Evolutionary conservation across 1,139 yeast species (phyloP).

Genomic region (Blastobotrys arbuscula): DNA sequence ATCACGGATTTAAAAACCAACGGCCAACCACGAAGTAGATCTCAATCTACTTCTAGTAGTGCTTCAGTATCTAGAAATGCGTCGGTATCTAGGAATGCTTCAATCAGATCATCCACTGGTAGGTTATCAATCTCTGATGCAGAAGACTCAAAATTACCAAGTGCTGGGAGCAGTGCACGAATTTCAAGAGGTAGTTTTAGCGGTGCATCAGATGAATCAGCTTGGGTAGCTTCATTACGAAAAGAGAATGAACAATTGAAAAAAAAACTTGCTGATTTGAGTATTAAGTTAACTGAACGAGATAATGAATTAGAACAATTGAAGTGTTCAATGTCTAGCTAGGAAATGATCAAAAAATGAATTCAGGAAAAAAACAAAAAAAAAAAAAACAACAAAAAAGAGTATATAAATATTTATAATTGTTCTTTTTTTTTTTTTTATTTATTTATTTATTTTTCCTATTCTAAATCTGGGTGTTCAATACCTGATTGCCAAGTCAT

Average conservation of each 20-base stretch:
- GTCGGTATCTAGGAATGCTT: slow-evolving; percentile 29
- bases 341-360: no score
- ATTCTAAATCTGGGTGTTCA: slow-evolving; percentile 27
- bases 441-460: no score
- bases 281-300: slow-evolving; percentile 29
- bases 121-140: slow-evolving; percentile 24
- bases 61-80: no score
- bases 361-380: no score
- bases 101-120: slow-evolving; percentile 24
- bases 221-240: slow-evolving; percentile 16
- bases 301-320: slow-evolving; percentile 29
- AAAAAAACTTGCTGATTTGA: slow-evolving; percentile 31
- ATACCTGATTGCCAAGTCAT: slow-evolving; percentile 74
- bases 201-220: not conserved
- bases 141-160: slow-evolving; percentile 18
- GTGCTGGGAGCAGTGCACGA: not conserved
- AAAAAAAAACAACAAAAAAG: no score
- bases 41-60: slow-evolving; percentile 30
- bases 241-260: slow-evolving; percentile 33
- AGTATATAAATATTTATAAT: no score
- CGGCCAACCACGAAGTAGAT: slow-evolving; percentile 19
- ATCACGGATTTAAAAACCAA: slow-evolving; percentile 28
- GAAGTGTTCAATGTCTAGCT: no score
- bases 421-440: not conserved
- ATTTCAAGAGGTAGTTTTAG: not conserved